These are phyloP conservation scores for Cladophialophora bantiana DNA, from an alignment of 2,329 filamentous ascomycete genomes.

Conservation along the genomic window DNA sequence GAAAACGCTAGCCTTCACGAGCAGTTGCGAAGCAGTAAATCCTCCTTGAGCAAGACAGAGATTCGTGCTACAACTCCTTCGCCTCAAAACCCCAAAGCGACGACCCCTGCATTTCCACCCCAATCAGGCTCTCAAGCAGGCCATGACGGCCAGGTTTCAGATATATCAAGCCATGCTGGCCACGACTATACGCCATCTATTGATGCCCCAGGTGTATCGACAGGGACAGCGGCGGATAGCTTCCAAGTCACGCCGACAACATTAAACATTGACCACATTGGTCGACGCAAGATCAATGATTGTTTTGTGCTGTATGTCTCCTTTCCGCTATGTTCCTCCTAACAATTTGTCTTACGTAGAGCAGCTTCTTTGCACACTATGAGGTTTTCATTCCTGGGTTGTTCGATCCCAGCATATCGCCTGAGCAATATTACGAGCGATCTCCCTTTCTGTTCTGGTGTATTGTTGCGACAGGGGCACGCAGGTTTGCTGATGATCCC, in stretches of 20 bases:
- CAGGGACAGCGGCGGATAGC: slow-evolving; percentile 3
- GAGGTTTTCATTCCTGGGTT: slow-evolving; percentile 38
- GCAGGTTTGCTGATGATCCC: slow-evolving; percentile 18
- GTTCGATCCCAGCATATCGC: slow-evolving; percentile 15
- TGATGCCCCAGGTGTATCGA: slow-evolving; percentile 2
- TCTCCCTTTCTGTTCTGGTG: slow-evolving; percentile 27
- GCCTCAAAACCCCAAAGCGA: background rate
- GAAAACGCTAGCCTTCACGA: slow-evolving; percentile 26
- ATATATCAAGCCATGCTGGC: slow-evolving; percentile 6
- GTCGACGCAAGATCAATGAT: slow-evolving; percentile 14
- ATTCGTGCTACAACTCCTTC: background rate
- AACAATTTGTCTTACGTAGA: background rate
- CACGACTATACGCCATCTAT: background rate
- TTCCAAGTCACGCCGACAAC: slow-evolving; percentile 9
- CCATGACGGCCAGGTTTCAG: slow-evolving; percentile 6
- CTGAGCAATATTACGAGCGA: slow-evolving; percentile 25
- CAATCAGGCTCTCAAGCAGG: background rate
- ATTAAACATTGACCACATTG: slow-evolving; percentile 18
- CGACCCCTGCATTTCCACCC: background rate
- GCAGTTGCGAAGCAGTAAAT: slow-evolving; percentile 13
- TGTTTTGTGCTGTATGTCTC: slow-evolving; percentile 46
- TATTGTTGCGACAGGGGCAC: slow-evolving; percentile 20
- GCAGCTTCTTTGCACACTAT: slow-evolving; percentile 24
- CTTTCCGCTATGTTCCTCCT: background rate
- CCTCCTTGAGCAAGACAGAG: background rate